Conservation (phyloP, 495 filamentous ascomycete species). For the Parachaetomium inaequale region DNA sequence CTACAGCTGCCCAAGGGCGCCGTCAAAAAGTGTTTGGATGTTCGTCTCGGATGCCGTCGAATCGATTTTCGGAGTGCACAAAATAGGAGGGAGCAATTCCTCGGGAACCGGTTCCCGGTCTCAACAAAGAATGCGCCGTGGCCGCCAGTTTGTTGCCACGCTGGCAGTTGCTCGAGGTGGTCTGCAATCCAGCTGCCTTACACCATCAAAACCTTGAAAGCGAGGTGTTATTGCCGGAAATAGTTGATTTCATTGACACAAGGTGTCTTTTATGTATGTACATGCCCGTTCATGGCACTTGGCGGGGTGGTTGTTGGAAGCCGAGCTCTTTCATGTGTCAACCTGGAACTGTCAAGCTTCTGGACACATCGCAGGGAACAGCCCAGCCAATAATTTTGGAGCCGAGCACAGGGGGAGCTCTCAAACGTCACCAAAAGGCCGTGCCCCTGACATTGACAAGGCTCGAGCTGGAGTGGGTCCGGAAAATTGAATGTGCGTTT, state of each 20-base stretch:
- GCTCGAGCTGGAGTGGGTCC: slow-evolving; percentile 20
- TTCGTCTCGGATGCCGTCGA: background rate
- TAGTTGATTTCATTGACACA: background rate
- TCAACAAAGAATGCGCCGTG: background rate
- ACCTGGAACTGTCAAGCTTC: background rate
- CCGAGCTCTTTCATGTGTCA: background rate
- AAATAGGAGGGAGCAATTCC: background rate
- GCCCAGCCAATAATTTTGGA: background rate
- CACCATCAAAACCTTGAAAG: background rate
- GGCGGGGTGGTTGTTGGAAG: slow-evolving; percentile 7
- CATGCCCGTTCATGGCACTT: background rate
- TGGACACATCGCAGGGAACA: slow-evolving; percentile 10
- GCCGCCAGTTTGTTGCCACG: slow-evolving; percentile 13
- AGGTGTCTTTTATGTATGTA: background rate
- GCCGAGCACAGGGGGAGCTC: too few relatives aligned
- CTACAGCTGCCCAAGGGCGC: slow-evolving; percentile 10
- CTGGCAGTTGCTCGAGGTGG: background rate
- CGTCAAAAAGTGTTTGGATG: background rate
- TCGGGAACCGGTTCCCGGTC: background rate
- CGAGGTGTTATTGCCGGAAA: background rate
- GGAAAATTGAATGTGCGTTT: slow-evolving; percentile 39
- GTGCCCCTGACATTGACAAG: background rate
- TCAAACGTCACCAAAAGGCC: too few relatives aligned
- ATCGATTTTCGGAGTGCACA: too few relatives aligned
- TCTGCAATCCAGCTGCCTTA: background rate